Percentiles rank a stretch among this genome's conserved stretches.
Conservation (phyloP, 768 basidiomycete species). For the Kwoniella heveanensis region DNA sequence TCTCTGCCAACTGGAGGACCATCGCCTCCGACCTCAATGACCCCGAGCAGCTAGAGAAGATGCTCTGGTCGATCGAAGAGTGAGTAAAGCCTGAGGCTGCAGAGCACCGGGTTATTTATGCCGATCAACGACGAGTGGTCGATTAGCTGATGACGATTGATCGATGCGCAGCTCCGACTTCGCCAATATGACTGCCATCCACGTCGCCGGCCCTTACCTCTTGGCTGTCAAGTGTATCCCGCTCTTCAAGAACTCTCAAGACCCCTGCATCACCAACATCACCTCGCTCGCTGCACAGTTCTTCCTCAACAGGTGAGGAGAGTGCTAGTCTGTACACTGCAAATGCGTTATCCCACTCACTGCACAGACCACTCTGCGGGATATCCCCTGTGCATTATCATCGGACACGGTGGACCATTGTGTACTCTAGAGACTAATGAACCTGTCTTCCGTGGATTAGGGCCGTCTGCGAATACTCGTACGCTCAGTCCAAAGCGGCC, state of each 20-base stretch:
- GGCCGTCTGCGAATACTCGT: conserved; percentile 39
- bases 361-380: too few relatives aligned
- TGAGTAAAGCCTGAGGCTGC: too few relatives aligned
- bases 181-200: conserved; percentile 41
- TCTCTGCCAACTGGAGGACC: conserved; percentile 39
- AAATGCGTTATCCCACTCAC: too few relatives aligned
- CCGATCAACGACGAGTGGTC: not conserved
- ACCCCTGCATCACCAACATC: conserved; percentile 43
- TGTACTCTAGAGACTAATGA: too few relatives aligned
- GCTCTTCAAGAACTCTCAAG: conserved; percentile 38
- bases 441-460: too few relatives aligned
- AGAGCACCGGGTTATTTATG: too few relatives aligned
- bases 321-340: too few relatives aligned
- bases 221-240: conserved; percentile 46
- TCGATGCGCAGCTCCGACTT: conserved; percentile 24
- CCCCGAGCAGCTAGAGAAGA: conserved; percentile 31
- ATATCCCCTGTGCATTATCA: too few relatives aligned
- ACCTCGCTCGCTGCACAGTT: conserved; percentile 32
- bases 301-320: conserved; percentile 41
- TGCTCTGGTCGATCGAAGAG: conserved; percentile 50
- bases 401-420: too few relatives aligned
- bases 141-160: not conserved
- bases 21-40: conserved; percentile 24
- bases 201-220: conserved; percentile 48
- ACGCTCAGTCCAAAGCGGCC: conserved; percentile 48